phyloP scores from a whole-genome alignment of 2,329 filamentous ascomycete genomes.

The Scolecobasidium constrictum region DNA sequence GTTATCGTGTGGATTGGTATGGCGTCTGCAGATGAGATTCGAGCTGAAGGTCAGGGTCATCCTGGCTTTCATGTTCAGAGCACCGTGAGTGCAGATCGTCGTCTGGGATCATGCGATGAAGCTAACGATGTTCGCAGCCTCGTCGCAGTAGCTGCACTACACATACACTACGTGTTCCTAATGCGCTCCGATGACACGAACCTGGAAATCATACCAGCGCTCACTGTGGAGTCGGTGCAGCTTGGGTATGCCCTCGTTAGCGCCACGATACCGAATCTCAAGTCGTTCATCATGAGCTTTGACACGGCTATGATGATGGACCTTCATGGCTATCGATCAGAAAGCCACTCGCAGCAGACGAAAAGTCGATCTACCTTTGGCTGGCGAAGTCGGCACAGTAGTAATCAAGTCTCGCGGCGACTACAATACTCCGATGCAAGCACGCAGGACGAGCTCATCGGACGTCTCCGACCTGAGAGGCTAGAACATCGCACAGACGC shows the following conservation, averaged over 20 bases:
- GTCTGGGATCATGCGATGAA: not conserved
- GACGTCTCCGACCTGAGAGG: too few species aligned
- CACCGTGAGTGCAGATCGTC: slow-evolving; percentile 11
- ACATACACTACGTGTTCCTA: slow-evolving; percentile 10
- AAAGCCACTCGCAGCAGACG: too few species aligned
- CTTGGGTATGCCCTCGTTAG: slow-evolving; percentile 18
- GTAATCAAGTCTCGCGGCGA: too few species aligned
- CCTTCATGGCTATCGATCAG: not conserved
- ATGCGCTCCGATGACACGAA: slow-evolving; percentile 7
- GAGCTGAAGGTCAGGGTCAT: slow-evolving; percentile 10
- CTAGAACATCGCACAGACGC: too few species aligned
- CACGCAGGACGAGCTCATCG: too few species aligned
- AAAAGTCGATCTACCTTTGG: too few species aligned
- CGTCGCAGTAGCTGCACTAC: slow-evolving; percentile 13
- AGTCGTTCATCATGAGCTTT: slow-evolving; percentile 16
- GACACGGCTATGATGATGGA: slow-evolving; percentile 11
- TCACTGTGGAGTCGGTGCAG: slow-evolving; percentile 17
- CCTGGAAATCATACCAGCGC: slow-evolving; percentile 10
- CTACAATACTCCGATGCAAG: too few species aligned
- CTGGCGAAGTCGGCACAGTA: too few species aligned
- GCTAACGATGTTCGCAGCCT: too few species aligned
- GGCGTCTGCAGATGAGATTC: slow-evolving; percentile 10
- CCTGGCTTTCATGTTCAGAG: slow-evolving; percentile 10
- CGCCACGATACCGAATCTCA: slow-evolving; percentile 19
- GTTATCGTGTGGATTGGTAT: slow-evolving; percentile 8